These are phyloP conservation scores for Volutella citrinella DNA, from an alignment of 2,329 filamentous ascomycete species.

Conservation along the genomic window DNA sequence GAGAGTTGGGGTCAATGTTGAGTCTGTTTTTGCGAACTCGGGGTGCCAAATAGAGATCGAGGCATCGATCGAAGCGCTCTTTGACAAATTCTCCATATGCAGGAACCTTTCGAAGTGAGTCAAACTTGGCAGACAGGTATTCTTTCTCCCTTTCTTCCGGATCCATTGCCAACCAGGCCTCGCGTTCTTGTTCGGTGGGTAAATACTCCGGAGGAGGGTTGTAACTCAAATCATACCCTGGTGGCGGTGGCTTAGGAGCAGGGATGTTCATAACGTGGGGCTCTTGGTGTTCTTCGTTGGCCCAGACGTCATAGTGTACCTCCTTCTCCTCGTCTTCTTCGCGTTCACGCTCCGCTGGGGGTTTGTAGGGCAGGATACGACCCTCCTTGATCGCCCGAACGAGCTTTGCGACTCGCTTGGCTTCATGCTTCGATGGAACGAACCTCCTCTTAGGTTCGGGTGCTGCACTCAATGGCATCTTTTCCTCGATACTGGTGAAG, in stretches of 20 bases:
- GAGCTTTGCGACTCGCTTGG: conserved; percentile 94
- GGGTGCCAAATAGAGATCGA: conserved; percentile 94
- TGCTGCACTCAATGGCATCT: conserved; percentile 91
- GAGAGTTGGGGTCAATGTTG: conserved; percentile 91
- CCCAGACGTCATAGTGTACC: conserved; percentile 87
- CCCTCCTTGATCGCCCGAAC: conserved; percentile 94
- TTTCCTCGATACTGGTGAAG: conserved; percentile 86
- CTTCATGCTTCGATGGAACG: conserved; percentile 93
- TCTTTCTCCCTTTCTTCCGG: conserved; percentile 89
- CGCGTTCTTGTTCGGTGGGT: conserved; percentile 78
- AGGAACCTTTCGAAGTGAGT: conserved; percentile 84
- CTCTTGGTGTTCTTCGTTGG: conserved; percentile 78
- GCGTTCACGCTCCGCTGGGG: conserved; percentile 63
- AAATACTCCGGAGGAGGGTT: conserved; percentile 95
- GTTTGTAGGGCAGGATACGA: conserved; percentile 85
- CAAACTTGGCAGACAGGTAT: conserved; percentile 79
- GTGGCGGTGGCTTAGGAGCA: conserved; percentile 88
- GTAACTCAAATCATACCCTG: conserved; percentile 93
- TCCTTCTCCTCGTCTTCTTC: conserved; percentile 71
- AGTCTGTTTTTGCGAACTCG: conserved; percentile 88
- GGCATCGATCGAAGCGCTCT: conserved; percentile 90
- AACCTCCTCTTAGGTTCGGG: conserved; percentile 96
- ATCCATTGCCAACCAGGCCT: conserved; percentile 80
- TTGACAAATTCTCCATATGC: conserved; percentile 89
- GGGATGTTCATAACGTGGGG: conserved; percentile 93